phyloP scores from a whole-genome alignment of 2,329 filamentous ascomycete genomes.

The Fusarium burgessii region DNA sequence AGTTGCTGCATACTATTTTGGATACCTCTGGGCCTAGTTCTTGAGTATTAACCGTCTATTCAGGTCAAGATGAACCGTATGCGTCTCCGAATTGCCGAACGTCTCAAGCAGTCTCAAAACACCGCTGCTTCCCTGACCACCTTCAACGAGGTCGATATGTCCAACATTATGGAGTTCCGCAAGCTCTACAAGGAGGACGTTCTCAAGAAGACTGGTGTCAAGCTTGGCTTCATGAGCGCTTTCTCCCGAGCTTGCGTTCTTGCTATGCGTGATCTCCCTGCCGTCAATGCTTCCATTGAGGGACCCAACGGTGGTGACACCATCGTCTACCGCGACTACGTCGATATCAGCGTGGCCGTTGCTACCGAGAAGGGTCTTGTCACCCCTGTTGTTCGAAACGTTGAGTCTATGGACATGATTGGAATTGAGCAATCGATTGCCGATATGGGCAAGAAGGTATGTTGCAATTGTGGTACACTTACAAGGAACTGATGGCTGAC shows the following conservation, averaged over 20 bases:
- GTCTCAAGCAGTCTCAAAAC: constrained; percentile 99
- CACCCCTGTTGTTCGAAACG: constrained; percentile 95
- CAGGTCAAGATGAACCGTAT: constrained; percentile 99
- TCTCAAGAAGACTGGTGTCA: constrained; percentile 94
- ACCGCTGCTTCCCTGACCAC: constrained; percentile 96
- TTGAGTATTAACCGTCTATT: constrained; percentile 17
- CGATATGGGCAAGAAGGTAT: constrained; percentile 93
- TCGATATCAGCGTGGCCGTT: constrained; percentile 96
- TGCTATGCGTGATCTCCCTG: constrained; percentile 94
- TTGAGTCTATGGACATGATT: constrained; percentile 87
- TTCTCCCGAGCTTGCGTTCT: constrained; percentile 91
- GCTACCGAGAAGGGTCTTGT: constrained; percentile 98
- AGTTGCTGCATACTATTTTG: constrained; percentile 49
- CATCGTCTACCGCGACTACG: constrained; percentile 97
- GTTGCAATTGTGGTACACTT: not conserved
- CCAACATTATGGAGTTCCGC: constrained; percentile 94
- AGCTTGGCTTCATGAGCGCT: constrained; percentile 99
- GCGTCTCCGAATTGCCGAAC: constrained; percentile 96
- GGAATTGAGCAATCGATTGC: constrained; percentile 92
- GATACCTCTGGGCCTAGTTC: not conserved
- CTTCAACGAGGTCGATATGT: constrained; percentile 99
- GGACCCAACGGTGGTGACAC: constrained; percentile 95
- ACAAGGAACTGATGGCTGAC: not conserved
- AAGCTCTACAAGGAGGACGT: constrained; percentile 98
- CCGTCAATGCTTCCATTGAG: constrained; percentile 96